Conservation (phyloP, 2,329 filamentous ascomycete genomes). For the Neofusicoccum umdonicola region DNA sequence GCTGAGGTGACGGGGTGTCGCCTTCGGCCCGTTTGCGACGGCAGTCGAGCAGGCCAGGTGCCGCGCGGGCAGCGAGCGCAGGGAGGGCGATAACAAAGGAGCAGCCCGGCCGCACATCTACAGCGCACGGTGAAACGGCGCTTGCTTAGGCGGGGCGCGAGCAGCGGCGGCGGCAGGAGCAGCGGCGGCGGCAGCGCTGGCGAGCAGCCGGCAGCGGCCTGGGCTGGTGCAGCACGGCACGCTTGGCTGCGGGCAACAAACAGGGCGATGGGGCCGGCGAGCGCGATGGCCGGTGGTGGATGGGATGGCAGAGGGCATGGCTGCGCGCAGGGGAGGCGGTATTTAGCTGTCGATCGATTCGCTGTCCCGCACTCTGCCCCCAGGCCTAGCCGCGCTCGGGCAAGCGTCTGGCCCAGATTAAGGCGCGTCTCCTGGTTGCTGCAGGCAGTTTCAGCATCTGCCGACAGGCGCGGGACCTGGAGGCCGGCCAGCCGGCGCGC, state of each 20-base stretch:
- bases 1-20: neutral
- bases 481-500: neutral
- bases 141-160: neutral
- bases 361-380: conserved; percentile 10
- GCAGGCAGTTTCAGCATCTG: conserved; percentile 10
- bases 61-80: neutral
- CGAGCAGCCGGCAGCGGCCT: neutral
- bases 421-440: conserved; percentile 7
- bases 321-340: neutral
- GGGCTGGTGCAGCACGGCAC: neutral
- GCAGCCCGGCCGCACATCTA: neutral
- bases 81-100: conserved; percentile 11
- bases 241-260: neutral
- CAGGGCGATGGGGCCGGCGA: neutral
- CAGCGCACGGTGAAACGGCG: conserved; percentile 7
- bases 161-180: neutral
- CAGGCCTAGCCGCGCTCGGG: conserved; percentile 1
- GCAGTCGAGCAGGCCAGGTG: neutral
- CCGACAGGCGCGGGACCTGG: conserved; percentile 2
- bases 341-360: conserved; percentile 10
- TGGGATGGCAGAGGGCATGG: neutral
- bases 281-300: neutral
- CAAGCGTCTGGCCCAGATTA: neutral
- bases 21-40: conserved; percentile 8
- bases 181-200: too few relatives aligned